Evolutionary conservation across 495 filamentous ascomycete genomes (phyloP), one percentile per base, ranked within the genome.

Genomic region (Aspergillus nanangensis): DNA sequence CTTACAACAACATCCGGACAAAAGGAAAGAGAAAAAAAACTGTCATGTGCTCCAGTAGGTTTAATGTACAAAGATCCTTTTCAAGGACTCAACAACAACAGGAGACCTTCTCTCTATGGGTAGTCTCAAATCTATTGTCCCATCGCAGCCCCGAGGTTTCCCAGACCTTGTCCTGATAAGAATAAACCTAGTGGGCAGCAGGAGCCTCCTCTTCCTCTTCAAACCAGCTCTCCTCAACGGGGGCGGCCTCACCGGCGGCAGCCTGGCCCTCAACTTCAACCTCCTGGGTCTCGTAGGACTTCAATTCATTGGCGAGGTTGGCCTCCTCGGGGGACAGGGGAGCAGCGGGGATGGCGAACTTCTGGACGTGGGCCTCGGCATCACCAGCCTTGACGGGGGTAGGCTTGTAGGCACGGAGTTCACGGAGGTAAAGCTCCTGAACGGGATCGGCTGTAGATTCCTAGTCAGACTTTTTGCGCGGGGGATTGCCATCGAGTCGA

Each of bases 391-490:
- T 96, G 74, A 90, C 57, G 40, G 84, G 77, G 17, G 84, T 71
- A 29, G 87, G 77, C 77, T 96, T 99, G 83, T 92, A 96, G 69
- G 80, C 77, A 67, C 88, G 90, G 56, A 99, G 82, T 68, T 96
- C 92, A 56, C 81, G 81, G 57, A 99, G 84, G 80, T 97, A 99
- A 58, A 99, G 81, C 53, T 96, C 92, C 73, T 95, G 93, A 54
- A 99, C 85, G 52, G 93, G 77, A 71, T 99, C 93, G 74, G 84
- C 94, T 97, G 65, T 47, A 61, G 19, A 41, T 24, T 42, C 36
- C 50, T 52, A 57, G 47, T 41, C 45, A 21, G 41, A 22, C 9
- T 36, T 25, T 21, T 31, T 24, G 23, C 44, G 38, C 21, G 45
- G 44, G 56, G 60, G 38, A 62, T 53, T 22, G 18, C 25, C 25